A percentile compares a stretch with the other conserved stretches of the same genome.
These are phyloP conservation scores for Lyophyllum atratum DNA, from an alignment of 768 basidiomycete genomes.

Conservation along the genomic window DNA sequence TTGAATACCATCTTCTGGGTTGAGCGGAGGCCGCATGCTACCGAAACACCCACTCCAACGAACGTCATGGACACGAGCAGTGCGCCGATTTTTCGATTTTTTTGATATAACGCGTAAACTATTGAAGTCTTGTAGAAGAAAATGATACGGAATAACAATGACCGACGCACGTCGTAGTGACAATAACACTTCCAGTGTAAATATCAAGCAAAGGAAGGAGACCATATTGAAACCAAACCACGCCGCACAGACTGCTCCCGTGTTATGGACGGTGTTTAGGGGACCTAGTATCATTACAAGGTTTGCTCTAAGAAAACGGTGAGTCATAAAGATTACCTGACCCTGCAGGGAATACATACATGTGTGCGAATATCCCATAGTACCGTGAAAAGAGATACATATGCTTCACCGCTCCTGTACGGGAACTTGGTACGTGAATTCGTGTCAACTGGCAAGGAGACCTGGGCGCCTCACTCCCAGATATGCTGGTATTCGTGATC, in stretches of 20 bases:
- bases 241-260: background rate
- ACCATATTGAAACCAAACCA: conserved; percentile 8
- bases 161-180: conserved; percentile 8
- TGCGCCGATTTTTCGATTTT: conserved; percentile 2
- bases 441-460: background rate
- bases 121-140: background rate
- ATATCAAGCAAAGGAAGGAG: conserved; percentile 4
- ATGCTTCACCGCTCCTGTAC: conserved; percentile 6
- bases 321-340: background rate
- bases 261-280: background rate
- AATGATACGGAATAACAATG: background rate
- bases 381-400: conserved; percentile 16
- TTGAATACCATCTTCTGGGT: too few relatives aligned
- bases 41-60: background rate
- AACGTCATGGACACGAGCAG: background rate
- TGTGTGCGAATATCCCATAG: conserved; percentile 1
- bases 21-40: background rate
- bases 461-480: conserved; percentile 7
- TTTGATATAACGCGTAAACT: conserved; percentile 17
- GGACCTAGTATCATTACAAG: background rate
- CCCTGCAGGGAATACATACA: background rate
- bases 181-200: conserved; percentile 11
- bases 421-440: background rate
- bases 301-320: background rate
- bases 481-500: conserved; percentile 11